Base-by-base conservation (phyloP, 768 basidiomycete genomes). In the Rhodosporidiobolus sp. region DNA sequence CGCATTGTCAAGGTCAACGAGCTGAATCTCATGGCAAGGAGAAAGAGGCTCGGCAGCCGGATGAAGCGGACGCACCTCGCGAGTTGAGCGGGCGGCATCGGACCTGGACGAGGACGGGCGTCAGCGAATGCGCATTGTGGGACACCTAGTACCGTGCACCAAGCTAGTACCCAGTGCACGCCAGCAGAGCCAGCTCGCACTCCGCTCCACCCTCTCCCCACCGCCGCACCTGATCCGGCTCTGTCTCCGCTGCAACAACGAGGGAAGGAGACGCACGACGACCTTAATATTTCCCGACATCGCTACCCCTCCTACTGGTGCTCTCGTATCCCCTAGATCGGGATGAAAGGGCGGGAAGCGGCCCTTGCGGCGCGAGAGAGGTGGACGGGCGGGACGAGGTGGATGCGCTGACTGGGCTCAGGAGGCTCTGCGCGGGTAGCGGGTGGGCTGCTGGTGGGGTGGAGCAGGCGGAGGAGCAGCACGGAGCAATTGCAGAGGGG, bases 31-130 rank as follows among this genome's bases (percentile, higher is more conserved):
- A 32, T 46, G 30, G 26, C 24, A 6, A 9, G 50, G 19, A 17
- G 28, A 16, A 38, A n/a, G 26, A 58, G 53, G 52, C n/a, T 61
- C 34, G 26, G 3, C 46, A 43, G 34, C 10, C 52, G 43, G 38
- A 32, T 16, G 24, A 43, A n/a, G 46, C 7, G 20, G 34, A 17
- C 88, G 80, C 78, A 94, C 94, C 94, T 82, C 94, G 89, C 79
- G 89, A 83, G 81, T 99, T 99, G 83, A 98, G 89, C 65, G 95
- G 95, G 77, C 95, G 86, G 85, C 94, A 97, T 88, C 95, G 67
- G 0, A 74, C 73, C 73, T 74, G 90, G 75, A 65, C 68, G 65
- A 67, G 28, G 10, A 24, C 22, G 53, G 48, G 63, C 43, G 45
- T 65, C 38, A 46, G 43, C 34, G 22, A 38, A 43, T 12, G 52